phyloP scores from a whole-genome alignment of 2,329 filamentous ascomycete species.

The Neonectria magnoliae region DNA sequence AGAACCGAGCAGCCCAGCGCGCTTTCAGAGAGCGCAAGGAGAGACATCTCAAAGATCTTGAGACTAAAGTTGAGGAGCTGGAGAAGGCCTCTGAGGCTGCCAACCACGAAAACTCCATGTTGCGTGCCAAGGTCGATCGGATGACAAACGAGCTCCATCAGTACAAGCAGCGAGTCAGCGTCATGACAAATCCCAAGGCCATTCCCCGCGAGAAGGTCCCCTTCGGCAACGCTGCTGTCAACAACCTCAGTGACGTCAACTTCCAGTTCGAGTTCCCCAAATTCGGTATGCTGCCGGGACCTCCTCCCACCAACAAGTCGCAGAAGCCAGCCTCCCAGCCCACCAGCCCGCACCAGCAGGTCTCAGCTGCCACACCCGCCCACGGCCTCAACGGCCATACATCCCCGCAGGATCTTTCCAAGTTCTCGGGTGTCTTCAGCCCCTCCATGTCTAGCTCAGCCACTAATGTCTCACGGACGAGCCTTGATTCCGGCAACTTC shows the following conservation, averaged over 20 bases:
- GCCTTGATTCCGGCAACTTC: constrained; percentile 61
- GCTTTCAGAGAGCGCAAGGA: constrained; percentile 96
- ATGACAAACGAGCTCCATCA: constrained; percentile 86
- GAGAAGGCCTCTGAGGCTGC: constrained; percentile 86
- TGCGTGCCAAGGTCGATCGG: constrained; percentile 89
- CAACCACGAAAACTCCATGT: constrained; percentile 84
- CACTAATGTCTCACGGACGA: constrained; percentile 59
- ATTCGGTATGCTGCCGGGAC: constrained; percentile 78
- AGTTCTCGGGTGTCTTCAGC: constrained; percentile 68
- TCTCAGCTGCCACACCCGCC: constrained; percentile 38
- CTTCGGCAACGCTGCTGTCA: constrained; percentile 60
- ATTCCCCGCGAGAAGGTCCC: constrained; percentile 52
- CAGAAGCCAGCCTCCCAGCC: constrained; percentile 45
- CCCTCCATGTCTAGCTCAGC: constrained; percentile 60
- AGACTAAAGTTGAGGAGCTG: constrained; percentile 78
- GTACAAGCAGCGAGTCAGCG: constrained; percentile 86
- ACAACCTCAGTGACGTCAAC: constrained; percentile 76
- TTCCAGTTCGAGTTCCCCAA: constrained; percentile 97
- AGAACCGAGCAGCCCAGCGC: constrained; percentile 91
- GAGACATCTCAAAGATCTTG: constrained; percentile 86
- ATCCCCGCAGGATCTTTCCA: constrained; percentile 59
- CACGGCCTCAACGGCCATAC: constrained; percentile 44
- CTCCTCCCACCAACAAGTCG: constrained; percentile 45
- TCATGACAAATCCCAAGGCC: constrained; percentile 55
- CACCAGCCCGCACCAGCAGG: constrained; percentile 45